These are phyloP conservation scores for Diospyros kaki DNA, from an alignment of 148 eudicot species.

Conservation along the genomic window DNA sequence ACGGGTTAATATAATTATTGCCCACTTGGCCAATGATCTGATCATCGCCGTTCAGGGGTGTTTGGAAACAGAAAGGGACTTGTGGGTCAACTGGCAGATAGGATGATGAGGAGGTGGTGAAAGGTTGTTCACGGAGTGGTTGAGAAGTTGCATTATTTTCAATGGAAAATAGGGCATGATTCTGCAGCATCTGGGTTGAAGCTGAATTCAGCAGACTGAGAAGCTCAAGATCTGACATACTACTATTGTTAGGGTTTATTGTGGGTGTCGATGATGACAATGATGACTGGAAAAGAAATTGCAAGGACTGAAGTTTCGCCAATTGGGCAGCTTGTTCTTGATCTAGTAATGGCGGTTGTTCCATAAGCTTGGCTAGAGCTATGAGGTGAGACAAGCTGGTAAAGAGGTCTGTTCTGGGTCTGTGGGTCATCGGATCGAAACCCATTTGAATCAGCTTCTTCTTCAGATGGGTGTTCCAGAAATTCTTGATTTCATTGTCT, in stretches of 20 bases:
- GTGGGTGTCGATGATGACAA: not conserved
- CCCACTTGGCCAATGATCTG: not conserved
- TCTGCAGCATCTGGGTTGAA: not conserved
- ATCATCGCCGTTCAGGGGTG: slow-evolving; percentile 3
- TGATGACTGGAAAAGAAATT: not conserved
- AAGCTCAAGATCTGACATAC: not conserved
- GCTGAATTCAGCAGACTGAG: not conserved
- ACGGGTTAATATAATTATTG: not conserved
- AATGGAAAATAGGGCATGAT: not conserved
- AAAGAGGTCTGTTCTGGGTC: slow-evolving; percentile 27
- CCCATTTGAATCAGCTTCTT: slow-evolving; percentile 29
- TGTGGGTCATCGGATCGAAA: slow-evolving; percentile 28
- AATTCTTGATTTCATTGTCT: slow-evolving; percentile 30
- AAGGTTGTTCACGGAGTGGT: not conserved
- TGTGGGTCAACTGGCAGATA: not conserved
- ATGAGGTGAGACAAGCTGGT: slow-evolving; percentile 25
- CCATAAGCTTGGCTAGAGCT: slow-evolving; percentile 27
- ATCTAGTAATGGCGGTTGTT: not conserved
- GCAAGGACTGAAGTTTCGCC: slow-evolving; percentile 1
- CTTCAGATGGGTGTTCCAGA: slow-evolving; percentile 29
- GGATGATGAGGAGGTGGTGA: slow-evolving; percentile 7
- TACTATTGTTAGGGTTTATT: not conserved
- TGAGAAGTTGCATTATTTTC: not conserved
- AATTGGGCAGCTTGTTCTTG: slow-evolving; percentile 1
- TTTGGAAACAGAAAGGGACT: slow-evolving; percentile 13